Conservation (phyloP, 176 grass and related monocot species). For the Oryza punctata region DNA sequence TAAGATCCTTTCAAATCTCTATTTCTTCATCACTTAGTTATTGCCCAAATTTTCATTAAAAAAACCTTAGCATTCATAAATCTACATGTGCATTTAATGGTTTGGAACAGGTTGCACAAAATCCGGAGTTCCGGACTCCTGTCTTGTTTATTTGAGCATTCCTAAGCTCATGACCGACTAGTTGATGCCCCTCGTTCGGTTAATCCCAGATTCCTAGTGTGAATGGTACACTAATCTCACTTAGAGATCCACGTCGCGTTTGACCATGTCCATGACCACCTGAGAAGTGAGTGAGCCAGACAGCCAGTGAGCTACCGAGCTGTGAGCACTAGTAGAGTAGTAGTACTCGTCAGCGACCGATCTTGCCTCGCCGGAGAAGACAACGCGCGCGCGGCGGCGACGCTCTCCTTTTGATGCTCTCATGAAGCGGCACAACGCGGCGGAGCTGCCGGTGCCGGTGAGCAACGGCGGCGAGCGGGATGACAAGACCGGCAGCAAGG, state of each 20-base stretch:
- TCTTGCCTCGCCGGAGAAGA: neutral
- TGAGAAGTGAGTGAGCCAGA: neutral
- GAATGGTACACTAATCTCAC: too few species aligned
- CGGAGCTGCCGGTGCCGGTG: conserved; percentile 20
- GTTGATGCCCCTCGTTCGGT: neutral
- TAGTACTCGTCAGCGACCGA: neutral
- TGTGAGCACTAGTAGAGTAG: neutral
- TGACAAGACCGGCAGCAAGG: neutral
- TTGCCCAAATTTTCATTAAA: too few species aligned
- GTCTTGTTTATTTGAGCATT: neutral
- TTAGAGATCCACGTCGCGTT: conserved; percentile 21
- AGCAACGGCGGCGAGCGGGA: neutral
- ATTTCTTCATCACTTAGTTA: too few species aligned
- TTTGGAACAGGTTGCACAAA: too few species aligned
- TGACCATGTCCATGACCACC: neutral
- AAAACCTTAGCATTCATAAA: too few species aligned
- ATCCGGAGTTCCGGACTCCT: too few species aligned
- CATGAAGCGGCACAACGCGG: conserved; percentile 50
- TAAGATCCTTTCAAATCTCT: too few species aligned
- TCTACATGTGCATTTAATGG: too few species aligned
- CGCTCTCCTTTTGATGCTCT: neutral
- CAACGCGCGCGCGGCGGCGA: too few species aligned
- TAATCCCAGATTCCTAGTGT: neutral
- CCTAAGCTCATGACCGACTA: neutral
- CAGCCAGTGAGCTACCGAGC: too few species aligned